Percentiles rank a stretch among this genome's conserved stretches.
Evolutionary conservation across 192 early-diverging fungal species (phyloP).

Genomic region (Oehlia diaphana): DNA sequence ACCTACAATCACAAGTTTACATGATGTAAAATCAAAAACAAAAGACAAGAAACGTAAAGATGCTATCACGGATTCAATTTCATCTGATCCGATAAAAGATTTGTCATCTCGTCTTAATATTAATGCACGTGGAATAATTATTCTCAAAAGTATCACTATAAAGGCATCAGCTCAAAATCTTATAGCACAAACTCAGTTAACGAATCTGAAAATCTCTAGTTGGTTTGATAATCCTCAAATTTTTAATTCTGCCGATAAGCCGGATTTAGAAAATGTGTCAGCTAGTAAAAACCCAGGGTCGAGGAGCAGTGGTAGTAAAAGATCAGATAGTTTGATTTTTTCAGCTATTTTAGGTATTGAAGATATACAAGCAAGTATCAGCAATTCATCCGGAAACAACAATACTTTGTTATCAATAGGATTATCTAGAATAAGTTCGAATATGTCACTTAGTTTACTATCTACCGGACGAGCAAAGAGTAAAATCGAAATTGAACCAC

Average conservation of each 20-base stretch:
- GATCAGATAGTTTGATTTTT: conserved; percentile 40
- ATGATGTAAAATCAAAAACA: conserved; percentile 27
- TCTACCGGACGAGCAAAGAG: conserved; percentile 36
- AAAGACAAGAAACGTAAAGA: conserved; percentile 27
- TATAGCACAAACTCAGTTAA: conserved; percentile 38
- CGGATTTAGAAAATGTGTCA: conserved; percentile 40
- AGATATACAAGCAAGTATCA: conserved; percentile 39
- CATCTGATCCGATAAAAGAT: conserved; percentile 13
- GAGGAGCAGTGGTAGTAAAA: conserved; percentile 24
- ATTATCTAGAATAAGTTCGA: conserved; percentile 44
- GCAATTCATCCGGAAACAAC: conserved; percentile 5
- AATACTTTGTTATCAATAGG: conserved; percentile 45
- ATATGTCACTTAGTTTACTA: conserved; percentile 45
- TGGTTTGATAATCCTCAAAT: conserved; percentile 47
- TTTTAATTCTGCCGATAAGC: conserved; percentile 24
- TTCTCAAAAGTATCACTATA: conserved; percentile 44
- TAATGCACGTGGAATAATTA: conserved; percentile 44
- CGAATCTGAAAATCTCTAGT: conserved; percentile 45
- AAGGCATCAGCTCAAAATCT: conserved; percentile 50
- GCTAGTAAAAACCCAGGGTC: conserved; percentile 40
- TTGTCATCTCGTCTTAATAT: conserved; percentile 47
- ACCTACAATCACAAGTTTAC: conserved; percentile 13
- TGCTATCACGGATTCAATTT: neutral
- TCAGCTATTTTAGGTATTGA: conserved; percentile 42
- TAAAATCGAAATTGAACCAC: conserved; percentile 34